A percentile compares a stretch with the other conserved stretches of the same genome.
These are phyloP conservation scores for Aspergillus versicolor DNA, from an alignment of 2,329 filamentous ascomycete species.

Conservation along the genomic window DNA sequence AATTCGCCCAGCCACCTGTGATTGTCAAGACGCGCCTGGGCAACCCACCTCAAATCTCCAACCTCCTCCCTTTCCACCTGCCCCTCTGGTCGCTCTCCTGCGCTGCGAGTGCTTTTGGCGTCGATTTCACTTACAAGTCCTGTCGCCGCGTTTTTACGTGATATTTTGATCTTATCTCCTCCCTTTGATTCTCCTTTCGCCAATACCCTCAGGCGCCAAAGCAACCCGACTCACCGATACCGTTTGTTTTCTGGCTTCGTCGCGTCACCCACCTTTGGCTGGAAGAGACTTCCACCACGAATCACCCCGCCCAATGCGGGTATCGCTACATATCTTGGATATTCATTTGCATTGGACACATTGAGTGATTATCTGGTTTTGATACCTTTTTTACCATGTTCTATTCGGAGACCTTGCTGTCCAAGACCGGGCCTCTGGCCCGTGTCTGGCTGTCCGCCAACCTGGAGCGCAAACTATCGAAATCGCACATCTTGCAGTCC, in stretches of 20 bases:
- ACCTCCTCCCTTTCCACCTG: constrained; percentile 7
- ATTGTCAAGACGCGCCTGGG: constrained; percentile 1
- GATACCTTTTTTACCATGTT: constrained; percentile 65
- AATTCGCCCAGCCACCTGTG: constrained; percentile 5
- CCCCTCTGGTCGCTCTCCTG: constrained; percentile 8
- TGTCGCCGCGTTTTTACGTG: neutral
- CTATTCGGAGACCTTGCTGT: constrained; percentile 92
- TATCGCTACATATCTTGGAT: constrained; percentile 24
- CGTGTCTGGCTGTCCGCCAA: constrained; percentile 98
- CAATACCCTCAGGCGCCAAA: neutral
- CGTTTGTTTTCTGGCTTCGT: constrained; percentile 33
- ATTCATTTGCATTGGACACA: constrained; percentile 30
- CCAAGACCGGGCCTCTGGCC: constrained; percentile 95
- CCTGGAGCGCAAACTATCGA: constrained; percentile 96
- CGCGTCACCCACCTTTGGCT: constrained; percentile 32
- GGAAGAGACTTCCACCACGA: constrained; percentile 22
- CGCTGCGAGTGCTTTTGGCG: constrained; percentile 10
- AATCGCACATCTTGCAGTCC: constrained; percentile 90
- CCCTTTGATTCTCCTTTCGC: neutral
- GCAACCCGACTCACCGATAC: constrained; percentile 13
- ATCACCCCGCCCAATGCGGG: constrained; percentile 36
- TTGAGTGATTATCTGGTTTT: constrained; percentile 14
- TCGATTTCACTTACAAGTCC: constrained; percentile 4
- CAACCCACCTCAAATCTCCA: constrained; percentile 11
- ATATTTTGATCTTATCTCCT: neutral